A percentile compares a stretch with the other conserved stretches of the same genome.
phyloP scores from a whole-genome alignment of 441 rosid species.

The Dalechampia spathulata region DNA sequence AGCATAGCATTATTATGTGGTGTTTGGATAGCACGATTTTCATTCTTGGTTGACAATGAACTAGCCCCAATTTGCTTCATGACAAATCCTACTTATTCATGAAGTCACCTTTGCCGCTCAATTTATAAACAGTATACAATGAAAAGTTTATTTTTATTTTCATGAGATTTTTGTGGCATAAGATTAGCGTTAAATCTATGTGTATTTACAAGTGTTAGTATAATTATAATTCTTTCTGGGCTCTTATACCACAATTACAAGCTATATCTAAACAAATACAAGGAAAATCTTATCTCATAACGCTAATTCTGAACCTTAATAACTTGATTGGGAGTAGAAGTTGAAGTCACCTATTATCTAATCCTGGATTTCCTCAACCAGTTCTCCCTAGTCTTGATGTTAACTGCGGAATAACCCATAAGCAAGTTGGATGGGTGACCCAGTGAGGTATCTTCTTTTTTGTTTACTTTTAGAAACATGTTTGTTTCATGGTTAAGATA shows the following conservation, averaged over 20 bases:
- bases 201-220: background rate
- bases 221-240: background rate
- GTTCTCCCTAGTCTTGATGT: background rate
- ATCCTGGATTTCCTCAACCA: background rate
- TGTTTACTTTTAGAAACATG: background rate
- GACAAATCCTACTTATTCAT: background rate
- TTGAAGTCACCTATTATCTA: background rate
- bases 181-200: no score
- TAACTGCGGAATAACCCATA: background rate
- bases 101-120: background rate
- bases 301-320: background rate
- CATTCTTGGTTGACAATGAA: background rate
- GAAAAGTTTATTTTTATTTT: no score
- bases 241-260: background rate
- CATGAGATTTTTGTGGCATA: no score
- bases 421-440: background rate
- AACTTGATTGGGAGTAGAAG: background rate
- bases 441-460: background rate
- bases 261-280: background rate
- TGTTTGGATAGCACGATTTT: background rate
- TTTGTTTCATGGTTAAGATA: background rate
- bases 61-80: slow-evolving; percentile 6
- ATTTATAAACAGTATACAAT: background rate
- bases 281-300: background rate
- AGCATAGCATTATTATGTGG: slow-evolving; percentile 14